Base-by-base conservation (phyloP, 2,329 filamentous ascomycete species). In the Microcyclosporella mali region DNA sequence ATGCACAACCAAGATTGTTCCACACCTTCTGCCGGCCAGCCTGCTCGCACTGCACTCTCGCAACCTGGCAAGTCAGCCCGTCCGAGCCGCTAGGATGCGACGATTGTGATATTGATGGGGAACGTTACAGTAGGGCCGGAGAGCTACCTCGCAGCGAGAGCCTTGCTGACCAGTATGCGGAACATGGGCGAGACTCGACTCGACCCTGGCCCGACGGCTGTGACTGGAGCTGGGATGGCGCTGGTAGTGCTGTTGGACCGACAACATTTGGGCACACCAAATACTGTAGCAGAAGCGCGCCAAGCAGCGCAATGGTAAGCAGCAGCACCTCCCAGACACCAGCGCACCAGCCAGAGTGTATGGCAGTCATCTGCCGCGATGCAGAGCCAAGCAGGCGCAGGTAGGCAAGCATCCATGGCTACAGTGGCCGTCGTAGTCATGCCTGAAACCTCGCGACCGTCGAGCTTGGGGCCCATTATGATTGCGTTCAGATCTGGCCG, bases 1-100 rank as follows among this genome's bases (percentile, higher is more conserved):
- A 25, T 25, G 21, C 21, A 25, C 21, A 25, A 4, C 21, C 33
- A n/a, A 25, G 2, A 39, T 34, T 33, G 44, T 46, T 46, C 44
- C 45, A 41, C 41, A 39, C 40, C 32, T 44, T 31, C 41, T 33
- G 21, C 21, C 28, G 15, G 37, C 28, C 41, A 37, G 34, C 45
- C 43, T 38, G 45, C 33, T 16, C 36, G 42, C 37, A 6, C 21
- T n/a, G 21, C 21, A 7, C 30, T 12, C 30, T 14, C 30, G 15
- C 12, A 12, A 16, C 15, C 30, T 16, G 30, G 12, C 12, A 32
- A 32, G n/a, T n/a, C 6, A 32, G 15, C 15, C 30, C 12, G 12
- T 12, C 12, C 6, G 12, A n/a, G 30, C 30, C 30, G 15, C 12
- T n/a, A 32, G 30, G 30, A 32, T 32, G 30, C 30, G 15, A 16